A percentile compares a stretch with the other conserved stretches of the same genome.
Conservation (phyloP, 805 yeast species). For the Saturnispora zaruensis region DNA sequence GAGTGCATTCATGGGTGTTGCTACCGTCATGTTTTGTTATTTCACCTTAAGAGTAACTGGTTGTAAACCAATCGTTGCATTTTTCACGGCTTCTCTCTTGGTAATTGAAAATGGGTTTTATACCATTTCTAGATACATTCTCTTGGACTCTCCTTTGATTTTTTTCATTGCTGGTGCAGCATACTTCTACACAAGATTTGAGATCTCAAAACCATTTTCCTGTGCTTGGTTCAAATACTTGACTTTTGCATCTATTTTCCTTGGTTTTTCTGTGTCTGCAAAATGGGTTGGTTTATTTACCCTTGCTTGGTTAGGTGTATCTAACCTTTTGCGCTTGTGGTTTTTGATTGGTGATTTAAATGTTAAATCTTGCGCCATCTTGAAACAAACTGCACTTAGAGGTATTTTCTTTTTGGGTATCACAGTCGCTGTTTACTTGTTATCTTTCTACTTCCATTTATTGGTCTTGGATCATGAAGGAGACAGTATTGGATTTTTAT, state of each 20-base stretch:
- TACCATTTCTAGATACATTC: constrained; percentile 67
- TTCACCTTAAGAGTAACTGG: constrained; percentile 67
- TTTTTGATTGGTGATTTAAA: constrained; percentile 62
- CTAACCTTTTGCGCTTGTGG: constrained; percentile 60
- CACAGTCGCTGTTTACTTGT: constrained; percentile 47
- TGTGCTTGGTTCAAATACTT: constrained; percentile 50
- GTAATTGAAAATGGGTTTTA: constrained; percentile 59
- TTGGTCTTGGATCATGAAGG: constrained; percentile 49
- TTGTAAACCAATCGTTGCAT: constrained; percentile 54
- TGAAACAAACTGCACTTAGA: constrained; percentile 43
- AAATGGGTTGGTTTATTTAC: constrained; percentile 86
- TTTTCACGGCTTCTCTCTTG: constrained; percentile 46
- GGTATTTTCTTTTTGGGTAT: constrained; percentile 46
- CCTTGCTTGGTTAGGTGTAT: constrained; percentile 63
- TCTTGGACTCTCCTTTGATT: constrained; percentile 67
- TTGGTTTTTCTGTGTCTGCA: constrained; percentile 65
- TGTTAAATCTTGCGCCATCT: constrained; percentile 36
- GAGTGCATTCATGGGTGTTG: constrained; percentile 61
- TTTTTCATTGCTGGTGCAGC: constrained; percentile 69
- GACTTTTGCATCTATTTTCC: constrained; percentile 54
- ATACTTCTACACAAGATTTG: constrained; percentile 58
- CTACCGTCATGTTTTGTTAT: constrained; percentile 56
- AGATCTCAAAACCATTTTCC: constrained; percentile 54
- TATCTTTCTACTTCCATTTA: constrained; percentile 59
- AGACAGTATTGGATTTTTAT: constrained; percentile 64